Percentiles rank a stretch among this genome's conserved stretches.
Conservation (phyloP, 257 asterid genomes). For the Solanum habrochaites region DNA sequence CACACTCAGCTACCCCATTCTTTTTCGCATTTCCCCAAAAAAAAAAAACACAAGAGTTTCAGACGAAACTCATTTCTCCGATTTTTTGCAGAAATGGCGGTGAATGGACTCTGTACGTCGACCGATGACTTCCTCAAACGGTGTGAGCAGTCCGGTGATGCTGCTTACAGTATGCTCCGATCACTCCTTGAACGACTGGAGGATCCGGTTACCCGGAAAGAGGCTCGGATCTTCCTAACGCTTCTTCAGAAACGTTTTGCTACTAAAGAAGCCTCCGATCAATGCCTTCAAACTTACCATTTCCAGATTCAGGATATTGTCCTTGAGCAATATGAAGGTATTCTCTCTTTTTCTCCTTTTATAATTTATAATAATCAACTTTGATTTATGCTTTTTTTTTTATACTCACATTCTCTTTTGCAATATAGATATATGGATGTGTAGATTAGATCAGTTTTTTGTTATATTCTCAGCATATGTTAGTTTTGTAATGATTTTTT, state of each 20-base stretch:
- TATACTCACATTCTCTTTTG: background rate
- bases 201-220: slow-evolving; percentile 63
- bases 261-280: slow-evolving; percentile 41
- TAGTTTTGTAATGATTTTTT: background rate
- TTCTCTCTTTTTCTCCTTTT: background rate
- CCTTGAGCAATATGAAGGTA: slow-evolving; percentile 81
- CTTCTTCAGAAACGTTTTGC: slow-evolving; percentile 61
- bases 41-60: background rate
- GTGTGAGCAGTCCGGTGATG: slow-evolving; percentile 77
- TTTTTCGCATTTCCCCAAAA: background rate
- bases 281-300: slow-evolving; percentile 63
- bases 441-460: background rate
- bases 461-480: background rate
- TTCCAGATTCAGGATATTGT: slow-evolving; percentile 73
- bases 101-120: slow-evolving; percentile 14
- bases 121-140: slow-evolving; percentile 69
- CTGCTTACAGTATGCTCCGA: slow-evolving; percentile 82
- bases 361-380: background rate
- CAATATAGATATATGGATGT: background rate
- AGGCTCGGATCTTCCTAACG: slow-evolving; percentile 79
- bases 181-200: slow-evolving; percentile 80
- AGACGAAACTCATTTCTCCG: background rate
- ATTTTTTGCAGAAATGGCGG: slow-evolving; percentile 6
- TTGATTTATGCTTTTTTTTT: background rate
- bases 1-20: background rate